Base-by-base conservation (phyloP, 805 yeast genomes). In the Diddensiella santjacobensis region DNA sequence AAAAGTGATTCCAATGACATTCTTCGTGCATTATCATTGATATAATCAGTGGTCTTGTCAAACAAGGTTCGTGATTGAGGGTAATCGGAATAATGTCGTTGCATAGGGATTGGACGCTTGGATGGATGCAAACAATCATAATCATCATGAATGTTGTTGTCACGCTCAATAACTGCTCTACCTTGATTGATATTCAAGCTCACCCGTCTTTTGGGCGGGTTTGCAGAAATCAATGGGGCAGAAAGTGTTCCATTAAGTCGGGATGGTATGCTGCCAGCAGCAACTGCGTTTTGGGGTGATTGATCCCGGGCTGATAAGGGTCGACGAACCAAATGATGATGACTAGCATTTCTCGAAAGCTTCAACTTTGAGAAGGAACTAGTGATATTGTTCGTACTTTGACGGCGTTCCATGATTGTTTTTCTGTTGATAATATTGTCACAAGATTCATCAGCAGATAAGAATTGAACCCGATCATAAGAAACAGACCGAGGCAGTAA, bases 1-100 rank as follows among this genome's bases (percentile, higher is more conserved):
- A 53, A 53, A 17, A 53, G 44, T 20, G 51, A 42, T 38, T 53
- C 56, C 22, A 53, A 41, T 3, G 54, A 50, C 47, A 42, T 53
- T 36, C 54, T 20, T 3, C 56, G 43, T 2, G 42, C 48, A 17
- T 22, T 29, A 35, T 48, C 51, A 30, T 48, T 43, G 29, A 48
- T 24, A 22, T 48, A 48, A 45, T 48, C 51, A n/a, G 43, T 42
- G 10, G 47, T 33, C 40, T 33, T 40, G 40, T 48, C 51, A 39
- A 44, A 48, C 22, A 48, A 26, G 15, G 51, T 48, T 15, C 30
- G 31, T 10, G 22, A 20, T 36, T 26, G 31, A 10, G 49, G 44
- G 29, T 41, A 30, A 35, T 18, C 50, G 8, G 38, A 35, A 17
- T 35, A 17, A 35, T 35, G 38, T 8, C 38, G 10, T 17, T n/a